phyloP scores from a whole-genome alignment of 305 asterid genomes.

The Vinca major region DNA sequence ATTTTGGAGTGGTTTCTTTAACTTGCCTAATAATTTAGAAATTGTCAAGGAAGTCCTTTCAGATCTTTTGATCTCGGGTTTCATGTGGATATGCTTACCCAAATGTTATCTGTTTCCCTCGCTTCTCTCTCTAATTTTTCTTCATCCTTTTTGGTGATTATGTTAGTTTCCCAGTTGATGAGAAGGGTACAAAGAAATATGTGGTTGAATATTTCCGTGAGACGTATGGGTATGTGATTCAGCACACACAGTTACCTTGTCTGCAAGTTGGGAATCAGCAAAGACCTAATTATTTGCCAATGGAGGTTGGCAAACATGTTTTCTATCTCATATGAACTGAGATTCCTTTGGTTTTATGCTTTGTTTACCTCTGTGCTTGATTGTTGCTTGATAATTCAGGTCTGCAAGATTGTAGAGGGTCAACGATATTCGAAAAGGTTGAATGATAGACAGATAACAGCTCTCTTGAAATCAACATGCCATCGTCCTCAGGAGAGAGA shows the following conservation, averaged over 20 bases:
- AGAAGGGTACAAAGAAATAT: conserved; percentile 64
- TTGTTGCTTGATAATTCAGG: conserved; percentile 33
- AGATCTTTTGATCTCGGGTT: neutral
- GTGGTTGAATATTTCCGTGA: conserved; percentile 73
- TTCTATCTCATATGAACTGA: conserved; percentile 1
- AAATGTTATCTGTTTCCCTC: neutral
- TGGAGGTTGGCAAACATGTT: conserved; percentile 54
- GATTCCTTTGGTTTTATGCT: neutral
- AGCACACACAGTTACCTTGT: conserved; percentile 71
- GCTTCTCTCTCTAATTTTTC: neutral
- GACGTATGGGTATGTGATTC: conserved; percentile 69
- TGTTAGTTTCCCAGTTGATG: conserved; percentile 70
- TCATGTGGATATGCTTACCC: neutral
- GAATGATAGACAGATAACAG: conserved; percentile 84
- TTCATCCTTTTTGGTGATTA: neutral
- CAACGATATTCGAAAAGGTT: conserved; percentile 86
- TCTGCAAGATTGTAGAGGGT: conserved; percentile 87
- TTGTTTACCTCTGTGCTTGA: neutral
- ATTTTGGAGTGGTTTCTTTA: neutral
- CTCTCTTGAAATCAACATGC: conserved; percentile 81
- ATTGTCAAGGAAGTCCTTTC: neutral
- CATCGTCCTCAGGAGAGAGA: conserved; percentile 90
- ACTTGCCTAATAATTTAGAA: neutral
- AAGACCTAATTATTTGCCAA: conserved; percentile 32
- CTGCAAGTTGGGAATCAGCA: conserved; percentile 75